A percentile compares a stretch with the other conserved stretches of the same genome.
Evolutionary conservation across 352 stramenopile genomes (phyloP).

Genomic region (Phytophthora palmivora): DNA sequence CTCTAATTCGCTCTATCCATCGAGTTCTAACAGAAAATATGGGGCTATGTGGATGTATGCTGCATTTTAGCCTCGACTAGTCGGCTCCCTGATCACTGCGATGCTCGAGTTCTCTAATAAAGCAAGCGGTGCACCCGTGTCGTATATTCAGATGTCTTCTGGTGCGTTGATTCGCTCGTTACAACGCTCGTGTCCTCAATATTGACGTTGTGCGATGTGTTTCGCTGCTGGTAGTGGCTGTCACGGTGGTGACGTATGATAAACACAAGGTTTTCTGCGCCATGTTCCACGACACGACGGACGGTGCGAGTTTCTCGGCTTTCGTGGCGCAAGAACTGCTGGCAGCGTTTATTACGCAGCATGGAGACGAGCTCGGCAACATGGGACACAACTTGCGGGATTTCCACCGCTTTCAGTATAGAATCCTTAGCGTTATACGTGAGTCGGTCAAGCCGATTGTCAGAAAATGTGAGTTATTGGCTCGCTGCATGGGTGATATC

Average conservation of each 20-base stretch:
- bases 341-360: constrained; percentile 81
- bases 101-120: constrained; percentile 94
- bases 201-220: constrained; percentile 17
- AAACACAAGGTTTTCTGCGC: constrained; percentile 92
- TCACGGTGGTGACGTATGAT: constrained; percentile 92
- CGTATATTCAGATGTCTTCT: constrained; percentile 90
- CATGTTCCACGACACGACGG: constrained; percentile 89
- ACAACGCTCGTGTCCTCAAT: not conserved
- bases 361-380: constrained; percentile 77
- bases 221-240: constrained; percentile 60
- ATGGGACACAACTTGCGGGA: constrained; percentile 91
- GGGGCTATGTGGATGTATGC: constrained; percentile 2
- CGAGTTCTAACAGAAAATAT: constrained; percentile 26
- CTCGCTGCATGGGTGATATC: not conserved
- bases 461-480: constrained; percentile 66
- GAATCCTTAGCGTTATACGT: constrained; percentile 83
- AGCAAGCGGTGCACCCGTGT: constrained; percentile 89
- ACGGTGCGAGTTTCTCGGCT: constrained; percentile 80
- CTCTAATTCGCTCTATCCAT: constrained; percentile 2
- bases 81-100: constrained; percentile 91
- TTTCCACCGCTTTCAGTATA: constrained; percentile 91
- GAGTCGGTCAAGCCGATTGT: constrained; percentile 88
- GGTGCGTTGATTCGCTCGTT: constrained; percentile 44
- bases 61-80: constrained; percentile 73
- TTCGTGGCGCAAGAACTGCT: constrained; percentile 92